Evolutionary conservation across 164 flowering plant genomes (phyloP), one percentile per base, ranked within the genome.

Genomic region (Vitis rotundifolia): DNA sequence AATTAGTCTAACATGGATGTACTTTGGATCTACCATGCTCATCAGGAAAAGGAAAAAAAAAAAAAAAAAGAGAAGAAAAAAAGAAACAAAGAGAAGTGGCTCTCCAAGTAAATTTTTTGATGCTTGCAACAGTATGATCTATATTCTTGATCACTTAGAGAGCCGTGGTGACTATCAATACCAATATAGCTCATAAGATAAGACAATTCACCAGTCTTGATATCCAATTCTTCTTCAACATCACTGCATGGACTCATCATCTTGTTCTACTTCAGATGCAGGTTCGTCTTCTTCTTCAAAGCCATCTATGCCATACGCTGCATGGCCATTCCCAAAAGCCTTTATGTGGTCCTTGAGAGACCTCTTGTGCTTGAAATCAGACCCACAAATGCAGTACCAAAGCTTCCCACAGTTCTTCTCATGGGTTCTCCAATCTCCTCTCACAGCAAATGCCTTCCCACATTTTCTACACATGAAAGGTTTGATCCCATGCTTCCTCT

Each of bases 331-430:
- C 1, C 97, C 97, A 68, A 91, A 91, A 44, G 94, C 97, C 75
- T 83, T 87, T 26, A 91, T 83, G 68, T 91, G 97, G 66, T 91
- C 97, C 70, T 91, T 91, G 49, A 91, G 89, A 11, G 97, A 91
- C 61, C 97, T 82, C 71, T 91, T 91, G 84, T 91, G 97, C 87
- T 91, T 91, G 75, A 91, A 91, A 79, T 91, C 97, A 13, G 97
- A 91, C 8, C 97, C 97, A 76, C 97, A 91, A 49, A 83, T 83
- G 86, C 97, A 91, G 44, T 87, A 87, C 97, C 97, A 91, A 15
- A 89, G 91, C 81, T 91, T 91, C 63, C 97, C 97, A 83, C 97
- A 91, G 68, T 91, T 91, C 87, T 91, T 91, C 87, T 91, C 97
- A 74, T 91, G 97, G 37, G 97, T 91, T 69, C 97, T 82, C 97